Conservation (phyloP, 2,329 filamentous ascomycete genomes). For the Graphilbum fragrans region DNA sequence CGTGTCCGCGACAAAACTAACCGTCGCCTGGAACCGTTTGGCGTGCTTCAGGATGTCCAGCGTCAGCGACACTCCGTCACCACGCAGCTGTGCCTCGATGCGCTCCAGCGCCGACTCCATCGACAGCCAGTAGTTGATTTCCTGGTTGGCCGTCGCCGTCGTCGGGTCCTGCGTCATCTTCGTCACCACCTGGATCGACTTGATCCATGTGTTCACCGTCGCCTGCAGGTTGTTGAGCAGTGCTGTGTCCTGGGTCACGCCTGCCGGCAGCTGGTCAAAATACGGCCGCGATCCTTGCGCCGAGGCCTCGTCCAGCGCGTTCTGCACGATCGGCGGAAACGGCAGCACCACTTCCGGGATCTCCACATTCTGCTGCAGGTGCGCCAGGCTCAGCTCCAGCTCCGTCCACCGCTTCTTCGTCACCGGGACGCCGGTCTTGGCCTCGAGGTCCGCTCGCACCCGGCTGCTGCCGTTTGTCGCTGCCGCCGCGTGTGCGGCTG, state of each 20-base stretch:
- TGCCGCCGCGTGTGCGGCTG: constrained; percentile 51
- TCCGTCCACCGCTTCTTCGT: constrained; percentile 96
- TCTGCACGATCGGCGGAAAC: constrained; percentile 80
- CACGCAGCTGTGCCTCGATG: constrained; percentile 78
- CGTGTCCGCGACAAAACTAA: constrained; percentile 93
- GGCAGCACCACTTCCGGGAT: constrained; percentile 85
- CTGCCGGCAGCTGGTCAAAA: constrained; percentile 63
- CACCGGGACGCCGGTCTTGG: constrained; percentile 90
- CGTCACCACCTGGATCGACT: constrained; percentile 92
- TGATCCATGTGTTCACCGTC: constrained; percentile 96
- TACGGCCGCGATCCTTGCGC: constrained; percentile 55
- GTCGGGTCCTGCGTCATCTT: constrained; percentile 80
- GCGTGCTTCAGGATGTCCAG: constrained; percentile 93
- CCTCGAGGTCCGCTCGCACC: constrained; percentile 71
- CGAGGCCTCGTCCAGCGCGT: constrained; percentile 67
- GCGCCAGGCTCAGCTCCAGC: constrained; percentile 76
- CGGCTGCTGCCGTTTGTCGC: constrained; percentile 24
- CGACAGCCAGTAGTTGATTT: constrained; percentile 98
- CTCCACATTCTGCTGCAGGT: constrained; percentile 95
- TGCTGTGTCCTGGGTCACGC: constrained; percentile 73
- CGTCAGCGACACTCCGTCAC: constrained; percentile 80
- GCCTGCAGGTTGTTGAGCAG: constrained; percentile 91
- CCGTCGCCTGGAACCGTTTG: constrained; percentile 94
- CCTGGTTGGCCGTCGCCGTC: constrained; percentile 73
- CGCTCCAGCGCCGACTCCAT: constrained; percentile 91